These are phyloP conservation scores for Tylopilus plumbeoviolaceoides DNA, from an alignment of 768 basidiomycete genomes.

Conservation along the genomic window DNA sequence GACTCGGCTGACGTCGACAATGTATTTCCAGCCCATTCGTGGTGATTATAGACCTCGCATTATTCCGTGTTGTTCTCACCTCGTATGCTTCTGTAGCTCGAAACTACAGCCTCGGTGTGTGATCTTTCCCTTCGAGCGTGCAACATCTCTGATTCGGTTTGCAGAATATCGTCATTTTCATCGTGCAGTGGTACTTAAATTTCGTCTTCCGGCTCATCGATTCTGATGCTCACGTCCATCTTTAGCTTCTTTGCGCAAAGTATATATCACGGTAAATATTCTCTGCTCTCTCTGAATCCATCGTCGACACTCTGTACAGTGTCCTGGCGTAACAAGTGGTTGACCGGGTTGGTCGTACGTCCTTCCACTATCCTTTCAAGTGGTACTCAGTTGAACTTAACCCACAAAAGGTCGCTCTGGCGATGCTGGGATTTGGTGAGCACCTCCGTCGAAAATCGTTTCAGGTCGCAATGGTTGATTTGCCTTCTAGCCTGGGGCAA, in stretches of 20 bases:
- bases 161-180: constrained; percentile 7
- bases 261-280: constrained; percentile 7
- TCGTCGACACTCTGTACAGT: constrained; percentile 3
- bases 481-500: constrained; percentile 4
- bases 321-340: constrained; percentile 7
- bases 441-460: neutral
- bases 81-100: neutral
- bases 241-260: constrained; percentile 11
- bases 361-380: neutral
- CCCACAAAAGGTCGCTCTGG: neutral
- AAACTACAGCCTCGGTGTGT: constrained; percentile 15
- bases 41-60: too few relatives aligned
- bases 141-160: neutral
- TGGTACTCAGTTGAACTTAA: neutral
- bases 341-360: constrained; percentile 7
- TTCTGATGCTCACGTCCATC: neutral
- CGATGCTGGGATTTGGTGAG: constrained; percentile 8
- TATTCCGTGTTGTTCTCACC: neutral
- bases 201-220: neutral
- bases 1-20: too few relatives aligned
- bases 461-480: neutral
- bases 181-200: constrained; percentile 11
- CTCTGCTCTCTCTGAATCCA: neutral
- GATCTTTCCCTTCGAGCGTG: neutral
- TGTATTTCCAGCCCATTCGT: too few relatives aligned